These are phyloP conservation scores for Allium fistulosum DNA, from an alignment of 106 monocot species.

Conservation along the genomic window DNA sequence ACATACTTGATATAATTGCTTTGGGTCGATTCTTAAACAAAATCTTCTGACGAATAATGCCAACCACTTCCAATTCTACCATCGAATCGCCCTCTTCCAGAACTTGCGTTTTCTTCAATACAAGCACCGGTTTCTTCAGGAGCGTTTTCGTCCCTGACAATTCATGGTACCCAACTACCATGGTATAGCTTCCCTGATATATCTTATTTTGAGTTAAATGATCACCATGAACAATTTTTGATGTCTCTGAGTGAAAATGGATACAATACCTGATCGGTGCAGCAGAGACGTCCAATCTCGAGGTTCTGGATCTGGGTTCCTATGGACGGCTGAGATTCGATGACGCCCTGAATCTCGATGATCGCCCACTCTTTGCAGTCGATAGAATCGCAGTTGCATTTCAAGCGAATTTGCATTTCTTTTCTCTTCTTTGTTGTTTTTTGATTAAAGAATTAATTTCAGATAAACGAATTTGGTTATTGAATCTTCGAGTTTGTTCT, in stretches of 20 bases:
- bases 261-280: slow-evolving; percentile 14
- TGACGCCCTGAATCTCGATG: slow-evolving; percentile 81
- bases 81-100: background rate
- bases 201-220: background rate
- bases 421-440: background rate
- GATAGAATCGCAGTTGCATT: slow-evolving; percentile 53
- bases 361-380: slow-evolving; percentile 81
- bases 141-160: slow-evolving; percentile 62
- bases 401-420: slow-evolving; percentile 69
- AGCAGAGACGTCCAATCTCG: slow-evolving; percentile 83
- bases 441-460: no score
- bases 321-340: slow-evolving; percentile 59
- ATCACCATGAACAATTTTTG: background rate
- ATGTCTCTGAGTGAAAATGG: background rate
- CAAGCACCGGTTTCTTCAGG: slow-evolving; percentile 73
- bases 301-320: slow-evolving; percentile 27
- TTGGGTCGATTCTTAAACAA: slow-evolving; percentile 84
- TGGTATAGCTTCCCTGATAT: slow-evolving; percentile 43
- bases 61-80: slow-evolving; percentile 64
- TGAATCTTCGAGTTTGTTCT: no score
- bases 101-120: slow-evolving; percentile 53
- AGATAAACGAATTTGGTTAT: no score
- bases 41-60: slow-evolving; percentile 75
- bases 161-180: slow-evolving; percentile 92
- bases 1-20: slow-evolving; percentile 71